A percentile compares a stretch with the other conserved stretches of the same genome.
phyloP scores from a whole-genome alignment of 306 rosid species.

The Vachellia collinsii region DNA sequence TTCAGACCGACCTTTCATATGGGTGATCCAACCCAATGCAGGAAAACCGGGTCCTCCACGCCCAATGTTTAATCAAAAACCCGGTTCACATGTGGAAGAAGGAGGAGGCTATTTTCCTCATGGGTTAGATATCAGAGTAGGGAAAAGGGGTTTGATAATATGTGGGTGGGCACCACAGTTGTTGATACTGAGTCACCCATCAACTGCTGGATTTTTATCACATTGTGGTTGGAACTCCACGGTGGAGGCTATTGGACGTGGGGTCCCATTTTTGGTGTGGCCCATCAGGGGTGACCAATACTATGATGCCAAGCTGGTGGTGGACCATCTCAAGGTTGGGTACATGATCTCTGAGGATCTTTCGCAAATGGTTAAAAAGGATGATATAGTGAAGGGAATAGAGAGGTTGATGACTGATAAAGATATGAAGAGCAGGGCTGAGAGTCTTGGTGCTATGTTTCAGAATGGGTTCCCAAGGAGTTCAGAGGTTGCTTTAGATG shows the following conservation, averaged over 20 bases:
- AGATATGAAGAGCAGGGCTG: conserved; percentile 43
- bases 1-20: conserved; percentile 47
- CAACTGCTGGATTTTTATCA: conserved; percentile 72
- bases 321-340: conserved; percentile 53
- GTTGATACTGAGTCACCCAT: conserved; percentile 68
- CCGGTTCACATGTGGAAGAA: conserved; percentile 3
- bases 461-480: conserved; percentile 52
- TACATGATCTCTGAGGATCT: conserved; percentile 43
- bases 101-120: conserved; percentile 51
- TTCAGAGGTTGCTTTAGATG: conserved; percentile 56
- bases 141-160: conserved; percentile 64
- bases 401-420: conserved; percentile 49
- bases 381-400: conserved; percentile 51
- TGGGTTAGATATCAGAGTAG: conserved; percentile 47
- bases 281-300: conserved; percentile 71
- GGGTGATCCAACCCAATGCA: conserved; percentile 57
- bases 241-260: conserved; percentile 61
- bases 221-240: conserved; percentile 87
- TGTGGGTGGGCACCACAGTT: conserved; percentile 80
- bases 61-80: background rate
- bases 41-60: conserved; percentile 48
- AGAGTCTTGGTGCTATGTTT: conserved; percentile 41
- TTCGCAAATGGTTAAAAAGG: conserved; percentile 38
- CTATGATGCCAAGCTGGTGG: conserved; percentile 53
- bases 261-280: conserved; percentile 70